Evolutionary conservation across 106 monocot genomes (phyloP), one percentile per base, ranked within the genome.

Genomic region (Dioscorea alata): DNA sequence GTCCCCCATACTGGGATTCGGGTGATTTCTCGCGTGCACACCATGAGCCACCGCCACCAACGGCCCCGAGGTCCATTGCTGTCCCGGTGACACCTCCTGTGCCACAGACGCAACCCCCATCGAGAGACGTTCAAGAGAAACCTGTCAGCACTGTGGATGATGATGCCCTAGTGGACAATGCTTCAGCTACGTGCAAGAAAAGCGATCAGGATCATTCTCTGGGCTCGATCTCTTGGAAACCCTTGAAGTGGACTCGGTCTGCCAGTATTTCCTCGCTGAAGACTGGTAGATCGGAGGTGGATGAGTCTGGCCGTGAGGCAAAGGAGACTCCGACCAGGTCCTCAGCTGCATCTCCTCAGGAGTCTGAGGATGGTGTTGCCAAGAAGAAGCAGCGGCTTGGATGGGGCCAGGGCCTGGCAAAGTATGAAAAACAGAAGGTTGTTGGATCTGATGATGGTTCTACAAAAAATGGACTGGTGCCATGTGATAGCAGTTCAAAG

Each of bases 321-420:
- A 83, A 72, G 66, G 92, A 85, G 21, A 80, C 70, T 63, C 74
- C 77, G 16, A 23, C 71, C n/a, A 65, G 33, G 33, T 81, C 79
- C 50, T 73, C 79, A 1, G 74, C 71, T 23, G 34, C 22, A 0
- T 73, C 85, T 34, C 79, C 74, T 24, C 62, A 48, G 23, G 23
- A 21, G 20, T 48, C 80, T 2, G 91, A 96, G 49, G 91, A 89
- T 21, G 84, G 71, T 50, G 48, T 57, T 66, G 28, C 75, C 21
- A 86, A 72, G 85, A 95, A 91, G 86, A 96, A 89, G 74, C 82
- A 79, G 20, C 83, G 95, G 57, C 91, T 96, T 78, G 88, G 88
- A 9, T 96, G 95, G 95, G 95, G 95, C 10, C 91, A 96, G 64
- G 95, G 95, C 23, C 68, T 96, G 71, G 91, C 91, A 0, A 96